Base-by-base conservation (phyloP, 1,284 basidiomycete genomes). In the Mycena citricolor region DNA sequence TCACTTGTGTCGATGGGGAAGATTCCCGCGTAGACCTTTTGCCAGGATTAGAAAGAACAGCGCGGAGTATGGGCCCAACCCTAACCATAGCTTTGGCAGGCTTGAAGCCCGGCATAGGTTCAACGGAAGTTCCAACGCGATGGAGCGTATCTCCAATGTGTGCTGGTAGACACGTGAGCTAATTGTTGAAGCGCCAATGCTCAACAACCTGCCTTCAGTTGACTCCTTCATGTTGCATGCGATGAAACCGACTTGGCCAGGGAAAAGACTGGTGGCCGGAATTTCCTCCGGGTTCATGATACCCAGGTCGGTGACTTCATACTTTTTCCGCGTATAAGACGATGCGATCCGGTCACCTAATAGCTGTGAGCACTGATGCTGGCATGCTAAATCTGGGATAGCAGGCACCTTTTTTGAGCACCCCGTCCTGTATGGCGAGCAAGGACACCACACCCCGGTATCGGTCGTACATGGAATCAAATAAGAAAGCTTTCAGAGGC, bases 151-250 rank as follows among this genome's bases (percentile, higher is more conserved):
- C 97, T 25, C 97, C 97, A 44, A 97, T 85, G 59, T 88, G 85
- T 19, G 91, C 90, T 93, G 47, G 30, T 32, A 33, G 36, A 38
- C 36, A 34, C 60, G 46, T 42, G 20, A 22, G 21, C 25, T 26
- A 20, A n/a, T 37, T 7, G 12, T 28, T 14, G n/a, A 32, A 36
- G 20, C 32, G 49, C 20, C 45, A 25, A 37, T 24, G 50, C 21
- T 29, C 10, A 33, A 14, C 32, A 31, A 34, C 62, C 37, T 42
- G 92, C 94, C 94, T 73, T 99, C 95, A n/a, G 85, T 83, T 12
- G 91, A 91, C 58, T 98, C 89, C 65, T 98, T 99, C 95, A 99
- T 99, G 60, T 93, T 97, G 65, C 94, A 97, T 2, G 91, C 78
- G 44, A 88, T 79, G 61, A 81, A 94, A 22, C 94, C 94, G 13